phyloP scores from a whole-genome alignment of 129 eudicot species.

The Helianthus tuberosus region DNA sequence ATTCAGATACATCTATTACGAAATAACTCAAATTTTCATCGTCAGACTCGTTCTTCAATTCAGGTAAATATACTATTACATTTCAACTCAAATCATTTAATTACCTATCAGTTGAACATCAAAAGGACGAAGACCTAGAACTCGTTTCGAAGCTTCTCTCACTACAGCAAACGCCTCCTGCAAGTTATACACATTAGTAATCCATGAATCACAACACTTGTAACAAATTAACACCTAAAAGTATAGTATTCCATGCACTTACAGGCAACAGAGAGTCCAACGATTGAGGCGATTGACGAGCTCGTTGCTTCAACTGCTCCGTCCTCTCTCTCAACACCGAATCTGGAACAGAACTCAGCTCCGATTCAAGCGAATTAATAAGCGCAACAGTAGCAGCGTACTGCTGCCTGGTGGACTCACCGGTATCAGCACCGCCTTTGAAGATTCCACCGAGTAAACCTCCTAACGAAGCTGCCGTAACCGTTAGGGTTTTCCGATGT shows the following conservation, averaged over 20 bases:
- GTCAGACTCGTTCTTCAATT: slow-evolving; percentile 3
- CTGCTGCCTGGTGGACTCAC: slow-evolving; percentile 71
- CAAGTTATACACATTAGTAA: slow-evolving; percentile 20
- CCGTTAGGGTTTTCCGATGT: slow-evolving; percentile 17
- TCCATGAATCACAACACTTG: slow-evolving; percentile 22
- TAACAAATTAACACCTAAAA: too few relatives aligned
- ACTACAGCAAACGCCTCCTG: slow-evolving; percentile 98
- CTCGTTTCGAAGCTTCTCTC: slow-evolving; percentile 94
- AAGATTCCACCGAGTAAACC: slow-evolving; percentile 76
- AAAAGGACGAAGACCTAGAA: slow-evolving; percentile 96
- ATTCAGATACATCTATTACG: too few relatives aligned
- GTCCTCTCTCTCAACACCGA: slow-evolving; percentile 61
- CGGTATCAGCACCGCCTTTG: slow-evolving; percentile 58
- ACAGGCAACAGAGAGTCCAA: slow-evolving; percentile 80
- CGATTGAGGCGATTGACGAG: slow-evolving; percentile 51
- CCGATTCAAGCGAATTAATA: slow-evolving; percentile 57
- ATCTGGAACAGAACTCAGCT: slow-evolving; percentile 52
- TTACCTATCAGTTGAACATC: slow-evolving; percentile 94
- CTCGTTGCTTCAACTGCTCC: slow-evolving; percentile 52
- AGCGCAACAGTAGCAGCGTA: slow-evolving; percentile 47
- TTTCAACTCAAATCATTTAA: background rate
- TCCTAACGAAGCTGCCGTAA: slow-evolving; percentile 57
- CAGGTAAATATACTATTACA: background rate
- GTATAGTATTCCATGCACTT: background rate
- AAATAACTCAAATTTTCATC: background rate